Conservation (phyloP, 2,329 filamentous ascomycete species). For the Fusarium pininemorale region DNA sequence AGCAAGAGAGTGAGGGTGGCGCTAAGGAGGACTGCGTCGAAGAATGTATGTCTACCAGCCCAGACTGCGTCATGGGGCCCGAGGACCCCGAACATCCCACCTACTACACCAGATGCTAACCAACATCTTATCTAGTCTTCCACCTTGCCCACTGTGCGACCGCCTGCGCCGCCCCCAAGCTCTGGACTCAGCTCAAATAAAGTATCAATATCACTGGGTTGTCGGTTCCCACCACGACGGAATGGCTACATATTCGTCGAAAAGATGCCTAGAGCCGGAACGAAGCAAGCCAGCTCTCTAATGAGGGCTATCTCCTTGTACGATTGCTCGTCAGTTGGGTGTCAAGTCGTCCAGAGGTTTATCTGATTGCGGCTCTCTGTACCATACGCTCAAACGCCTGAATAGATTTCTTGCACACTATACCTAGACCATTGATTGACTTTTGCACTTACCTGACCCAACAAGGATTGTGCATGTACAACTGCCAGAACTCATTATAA, state of each 20-base stretch:
- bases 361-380: slow-evolving; percentile 40
- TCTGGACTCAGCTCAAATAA: slow-evolving; percentile 94
- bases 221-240: slow-evolving; percentile 35
- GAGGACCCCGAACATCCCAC: not conserved
- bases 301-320: slow-evolving; percentile 34
- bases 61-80: slow-evolving; percentile 13
- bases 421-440: slow-evolving; percentile 15
- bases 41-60: slow-evolving; percentile 76
- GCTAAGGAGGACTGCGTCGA: slow-evolving; percentile 96
- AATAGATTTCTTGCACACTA: slow-evolving; percentile 43
- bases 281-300: slow-evolving; percentile 27
- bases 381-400: slow-evolving; percentile 47
- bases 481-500: not conserved
- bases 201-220: slow-evolving; percentile 34
- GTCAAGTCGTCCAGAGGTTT: slow-evolving; percentile 25
- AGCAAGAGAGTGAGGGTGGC: slow-evolving; percentile 72
- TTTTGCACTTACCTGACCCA: not conserved
- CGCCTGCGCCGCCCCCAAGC: slow-evolving; percentile 93
- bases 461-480: not conserved
- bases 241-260: slow-evolving; percentile 38
- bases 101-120: slow-evolving; percentile 22
- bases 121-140: slow-evolving; percentile 77
- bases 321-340: slow-evolving; percentile 39
- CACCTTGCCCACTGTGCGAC: slow-evolving; percentile 96
- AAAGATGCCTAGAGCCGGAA: slow-evolving; percentile 38